Evolutionary conservation across 2,329 filamentous ascomycete species (phyloP).

Genomic region (Scytalidium lignicola): DNA sequence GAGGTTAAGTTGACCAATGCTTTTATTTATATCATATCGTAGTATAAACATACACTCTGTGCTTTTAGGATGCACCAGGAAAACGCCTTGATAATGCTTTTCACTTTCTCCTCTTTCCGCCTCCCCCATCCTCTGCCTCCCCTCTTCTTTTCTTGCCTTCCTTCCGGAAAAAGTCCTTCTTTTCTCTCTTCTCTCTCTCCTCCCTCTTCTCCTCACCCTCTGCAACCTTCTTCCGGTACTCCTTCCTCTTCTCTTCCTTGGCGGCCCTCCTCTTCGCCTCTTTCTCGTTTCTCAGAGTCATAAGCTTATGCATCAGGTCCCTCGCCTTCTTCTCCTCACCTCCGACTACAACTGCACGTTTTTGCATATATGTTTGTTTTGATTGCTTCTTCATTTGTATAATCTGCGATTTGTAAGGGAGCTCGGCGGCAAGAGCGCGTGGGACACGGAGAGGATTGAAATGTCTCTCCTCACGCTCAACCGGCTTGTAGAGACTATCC

Average conservation of each 20-base stretch:
- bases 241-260: slow-evolving; percentile 80
- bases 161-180: slow-evolving; percentile 84
- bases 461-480: slow-evolving; percentile 62
- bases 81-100: neutral
- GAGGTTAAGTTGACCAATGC: too few species aligned
- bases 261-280: slow-evolving; percentile 74
- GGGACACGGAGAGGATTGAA: slow-evolving; percentile 75
- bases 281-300: slow-evolving; percentile 86
- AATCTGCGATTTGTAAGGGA: slow-evolving; percentile 93
- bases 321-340: slow-evolving; percentile 87
- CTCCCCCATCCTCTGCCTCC: slow-evolving; percentile 44
- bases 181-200: slow-evolving; percentile 83
- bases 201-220: slow-evolving; percentile 80
- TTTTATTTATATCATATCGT: too few species aligned
- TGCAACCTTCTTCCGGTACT: slow-evolving; percentile 77
- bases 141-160: slow-evolving; percentile 78
- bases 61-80: too few species aligned
- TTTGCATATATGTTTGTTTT: slow-evolving; percentile 85
- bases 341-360: slow-evolving; percentile 81
- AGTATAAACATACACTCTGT: too few species aligned
- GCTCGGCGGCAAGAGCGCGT: slow-evolving; percentile 69
- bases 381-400: slow-evolving; percentile 73
- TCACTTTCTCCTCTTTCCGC: slow-evolving; percentile 28
- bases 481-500: slow-evolving; percentile 76
- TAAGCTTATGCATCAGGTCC: slow-evolving; percentile 87